A percentile compares a stretch with the other conserved stretches of the same genome.
These are phyloP conservation scores for Metarhizium guizhouense DNA, from an alignment of 2,329 filamentous ascomycete species.

Conservation along the genomic window DNA sequence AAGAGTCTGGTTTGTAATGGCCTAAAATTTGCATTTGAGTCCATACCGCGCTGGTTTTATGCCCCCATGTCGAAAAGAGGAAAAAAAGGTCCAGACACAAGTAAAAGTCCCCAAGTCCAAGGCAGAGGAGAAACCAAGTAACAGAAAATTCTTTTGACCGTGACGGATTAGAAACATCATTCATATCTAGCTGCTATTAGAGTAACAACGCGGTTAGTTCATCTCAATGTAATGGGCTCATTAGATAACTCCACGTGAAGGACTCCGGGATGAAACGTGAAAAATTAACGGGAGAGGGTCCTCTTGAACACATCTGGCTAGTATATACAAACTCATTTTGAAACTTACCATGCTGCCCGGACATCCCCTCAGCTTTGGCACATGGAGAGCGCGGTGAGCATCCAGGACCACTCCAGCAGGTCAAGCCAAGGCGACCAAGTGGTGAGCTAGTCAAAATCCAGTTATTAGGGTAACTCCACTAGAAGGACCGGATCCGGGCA, in stretches of 20 bases:
- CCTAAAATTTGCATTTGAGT: no score
- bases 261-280: background rate
- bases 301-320: conserved; percentile 34
- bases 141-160: no score
- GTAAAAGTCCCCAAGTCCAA: no score
- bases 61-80: no score
- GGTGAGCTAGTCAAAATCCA: conserved; percentile 10
- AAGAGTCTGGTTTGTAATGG: background rate
- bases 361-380: conserved; percentile 21
- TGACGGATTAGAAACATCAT: no score
- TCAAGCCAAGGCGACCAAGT: conserved; percentile 7
- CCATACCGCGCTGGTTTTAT: no score
- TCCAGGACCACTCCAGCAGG: conserved; percentile 7
- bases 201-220: background rate
- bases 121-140: no score
- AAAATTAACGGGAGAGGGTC: conserved; percentile 13
- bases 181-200: background rate
- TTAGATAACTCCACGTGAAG: background rate
- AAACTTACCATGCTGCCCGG: conserved; percentile 46
- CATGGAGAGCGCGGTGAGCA: conserved; percentile 12
- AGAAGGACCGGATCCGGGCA: conserved; percentile 22
- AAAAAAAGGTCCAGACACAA: no score
- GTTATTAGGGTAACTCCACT: conserved; percentile 17
- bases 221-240: background rate
- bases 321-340: conserved; percentile 42